These are phyloP conservation scores for Talaromyces thailandensis DNA, from an alignment of 495 filamentous ascomycete species.

Conservation along the genomic window DNA sequence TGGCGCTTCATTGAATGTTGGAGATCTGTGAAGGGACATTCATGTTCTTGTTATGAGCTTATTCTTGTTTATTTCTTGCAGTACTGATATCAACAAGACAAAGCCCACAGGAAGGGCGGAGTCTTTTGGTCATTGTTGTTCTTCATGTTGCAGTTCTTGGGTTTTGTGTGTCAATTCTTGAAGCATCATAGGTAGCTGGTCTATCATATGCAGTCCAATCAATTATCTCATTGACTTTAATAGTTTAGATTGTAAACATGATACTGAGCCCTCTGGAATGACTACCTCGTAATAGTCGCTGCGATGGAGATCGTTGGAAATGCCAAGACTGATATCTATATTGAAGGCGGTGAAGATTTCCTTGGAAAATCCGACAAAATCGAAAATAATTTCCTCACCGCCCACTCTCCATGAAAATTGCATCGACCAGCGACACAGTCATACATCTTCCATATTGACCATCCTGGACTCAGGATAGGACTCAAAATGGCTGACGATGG, in stretches of 20 bases:
- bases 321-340: neutral
- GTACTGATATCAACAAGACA: neutral
- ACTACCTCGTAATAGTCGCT: neutral
- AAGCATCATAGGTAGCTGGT: neutral
- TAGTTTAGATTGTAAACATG: neutral
- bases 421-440: neutral
- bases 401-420: neutral
- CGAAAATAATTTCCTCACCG: slow-evolving; percentile 3
- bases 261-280: neutral
- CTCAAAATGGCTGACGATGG: slow-evolving; percentile 81
- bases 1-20: neutral
- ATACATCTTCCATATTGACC: neutral
- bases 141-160: neutral
- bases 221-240: no score
- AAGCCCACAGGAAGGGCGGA: neutral
- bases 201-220: neutral
- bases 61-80: neutral
- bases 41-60: neutral
- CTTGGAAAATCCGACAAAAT: neutral
- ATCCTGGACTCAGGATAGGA: neutral
- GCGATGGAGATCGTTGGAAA: neutral
- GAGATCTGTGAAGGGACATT: neutral
- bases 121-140: neutral
- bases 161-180: no score
- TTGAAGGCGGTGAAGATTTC: neutral